phyloP scores from a whole-genome alignment of 495 filamentous ascomycete species.

The Xylaria sp. region DNA sequence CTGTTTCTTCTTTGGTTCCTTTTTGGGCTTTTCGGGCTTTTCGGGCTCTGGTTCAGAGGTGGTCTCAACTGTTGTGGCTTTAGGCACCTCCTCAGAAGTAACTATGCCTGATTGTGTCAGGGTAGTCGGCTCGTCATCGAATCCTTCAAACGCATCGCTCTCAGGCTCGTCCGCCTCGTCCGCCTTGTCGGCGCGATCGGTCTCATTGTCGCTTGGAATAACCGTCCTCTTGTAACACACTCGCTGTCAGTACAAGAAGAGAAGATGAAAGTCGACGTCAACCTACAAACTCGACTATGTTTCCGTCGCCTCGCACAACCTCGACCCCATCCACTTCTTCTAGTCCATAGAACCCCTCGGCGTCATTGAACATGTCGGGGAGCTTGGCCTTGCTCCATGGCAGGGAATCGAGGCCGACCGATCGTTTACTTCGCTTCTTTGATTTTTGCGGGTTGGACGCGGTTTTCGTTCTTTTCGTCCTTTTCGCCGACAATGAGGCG shows the following conservation, averaged over 20 bases:
- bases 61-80: constrained; percentile 19
- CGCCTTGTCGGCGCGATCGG: constrained; percentile 32
- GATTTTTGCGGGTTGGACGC: constrained; percentile 27
- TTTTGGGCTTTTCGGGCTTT: constrained; percentile 14
- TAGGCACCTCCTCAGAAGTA: constrained; percentile 3
- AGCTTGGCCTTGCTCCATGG: constrained; percentile 83
- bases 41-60: constrained; percentile 16
- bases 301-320: constrained; percentile 64
- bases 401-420: constrained; percentile 66
- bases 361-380: constrained; percentile 87
- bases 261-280: neutral
- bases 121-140: constrained; percentile 49
- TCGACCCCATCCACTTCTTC: constrained; percentile 94
- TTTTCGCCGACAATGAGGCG: constrained; percentile 51
- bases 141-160: constrained; percentile 61
- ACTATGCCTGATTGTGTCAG: neutral
- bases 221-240: constrained; percentile 26
- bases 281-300: constrained; percentile 62
- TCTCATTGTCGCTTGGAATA: constrained; percentile 30
- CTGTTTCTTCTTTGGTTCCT: constrained; percentile 43
- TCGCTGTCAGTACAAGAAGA: constrained; percentile 25
- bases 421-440: constrained; percentile 40
- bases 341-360: constrained; percentile 91
- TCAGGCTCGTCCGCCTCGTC: constrained; percentile 28
- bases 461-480: constrained; percentile 60